Evolutionary conservation across 225 moss, liverwort and hornwort species (phyloP), one percentile per base, ranked within the genome.

Genomic region (Ulota crispa): DNA sequence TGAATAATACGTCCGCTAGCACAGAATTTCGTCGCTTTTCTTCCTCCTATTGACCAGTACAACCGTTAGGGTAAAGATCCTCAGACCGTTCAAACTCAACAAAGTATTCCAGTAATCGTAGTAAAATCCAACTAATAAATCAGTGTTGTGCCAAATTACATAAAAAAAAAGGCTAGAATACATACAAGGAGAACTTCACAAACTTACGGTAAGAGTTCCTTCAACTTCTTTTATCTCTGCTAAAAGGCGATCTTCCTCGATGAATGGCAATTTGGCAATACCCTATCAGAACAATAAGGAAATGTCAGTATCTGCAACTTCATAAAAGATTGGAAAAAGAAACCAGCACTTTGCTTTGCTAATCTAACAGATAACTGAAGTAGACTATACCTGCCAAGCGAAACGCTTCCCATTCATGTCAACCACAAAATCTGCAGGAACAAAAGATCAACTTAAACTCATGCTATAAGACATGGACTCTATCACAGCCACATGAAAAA

Each of bases 381-480:
- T 60, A 79, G 45, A 6, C 36, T 64, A 63, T 82, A 98, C 97
- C 95, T 99, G 99, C 99, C 99, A 99, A 18, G 96, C 77, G 76
- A 96, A 99, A 70, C 99, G 90, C 84, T 96, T 99, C 79, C 99
- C 99, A 88, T 99, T 96, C 96, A 99, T 99, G 66, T 99, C 99
- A 59, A 99, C 94, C 77, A 90, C 92, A 85, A 99, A 99, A 89
- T 99, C 99, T 99, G 93, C 75, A 87, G 68, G 50, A 86, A 57
- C 32, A 55, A 52, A 73, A 60, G 37, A 81, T 32, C 39, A 57
- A 70, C 16, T 70, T 64, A 10, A 57, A 70, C 28, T 78, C 74
- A 70, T 39, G 9, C 67, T 7, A 81, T 36, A 31, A 32, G 18
- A 56, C 6, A 14, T 54, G 61, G 15, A 65, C 75, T 64, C 34